Evolutionary conservation across 352 stramenopile genomes (phyloP).

Genomic region (Phytophthora hybrid): DNA sequence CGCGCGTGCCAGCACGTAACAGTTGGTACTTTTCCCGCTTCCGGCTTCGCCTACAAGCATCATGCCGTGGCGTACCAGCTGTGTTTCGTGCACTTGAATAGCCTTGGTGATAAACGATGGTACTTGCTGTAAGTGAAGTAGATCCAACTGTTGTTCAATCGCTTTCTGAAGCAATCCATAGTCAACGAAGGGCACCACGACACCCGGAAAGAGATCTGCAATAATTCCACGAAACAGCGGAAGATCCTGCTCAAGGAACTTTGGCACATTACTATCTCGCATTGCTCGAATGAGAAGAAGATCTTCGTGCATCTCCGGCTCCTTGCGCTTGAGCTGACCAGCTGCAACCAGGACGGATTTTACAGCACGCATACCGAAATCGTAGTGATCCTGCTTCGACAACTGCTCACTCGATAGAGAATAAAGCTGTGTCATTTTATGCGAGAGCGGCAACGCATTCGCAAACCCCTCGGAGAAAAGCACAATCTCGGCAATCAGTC

Average conservation of each 20-base stretch:
- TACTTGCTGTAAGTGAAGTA: constrained; percentile 84
- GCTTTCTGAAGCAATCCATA: constrained; percentile 92
- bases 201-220: constrained; percentile 93
- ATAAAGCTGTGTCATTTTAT: constrained; percentile 96
- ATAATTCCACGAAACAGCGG: constrained; percentile 95
- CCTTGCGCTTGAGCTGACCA: constrained; percentile 94
- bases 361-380: constrained; percentile 94
- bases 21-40: constrained; percentile 90
- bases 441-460: constrained; percentile 91
- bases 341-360: constrained; percentile 95
- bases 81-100: constrained; percentile 92
- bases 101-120: constrained; percentile 88
- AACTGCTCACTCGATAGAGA: constrained; percentile 94
- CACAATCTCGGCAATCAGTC: constrained; percentile 95
- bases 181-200: constrained; percentile 95
- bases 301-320: constrained; percentile 95
- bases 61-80: constrained; percentile 94
- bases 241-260: constrained; percentile 95
- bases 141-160: constrained; percentile 83
- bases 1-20: constrained; percentile 75
- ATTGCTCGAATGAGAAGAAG: constrained; percentile 96
- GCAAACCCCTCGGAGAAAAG: constrained; percentile 95
- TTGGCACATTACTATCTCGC: constrained; percentile 96
- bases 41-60: constrained; percentile 95
- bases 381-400: constrained; percentile 96